Evolutionary conservation across 106 monocot species (phyloP).

Genomic region (Dendrobium huoshanense): DNA sequence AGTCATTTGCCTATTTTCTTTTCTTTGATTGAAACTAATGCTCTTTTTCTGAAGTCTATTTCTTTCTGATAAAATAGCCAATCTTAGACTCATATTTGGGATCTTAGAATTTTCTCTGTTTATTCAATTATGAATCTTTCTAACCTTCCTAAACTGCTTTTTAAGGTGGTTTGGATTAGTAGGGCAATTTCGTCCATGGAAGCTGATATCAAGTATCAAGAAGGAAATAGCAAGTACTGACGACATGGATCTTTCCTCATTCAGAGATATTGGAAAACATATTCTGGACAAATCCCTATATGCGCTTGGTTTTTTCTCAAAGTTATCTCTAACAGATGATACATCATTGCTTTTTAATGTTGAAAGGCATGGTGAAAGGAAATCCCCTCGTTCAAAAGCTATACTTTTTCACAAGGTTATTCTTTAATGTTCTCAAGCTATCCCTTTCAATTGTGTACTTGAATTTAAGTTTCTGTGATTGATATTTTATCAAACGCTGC

Average conservation of each 20-base stretch:
- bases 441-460: neutral
- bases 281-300: constrained; percentile 66
- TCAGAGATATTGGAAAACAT: constrained; percentile 61
- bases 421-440: neutral
- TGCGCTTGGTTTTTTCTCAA: constrained; percentile 67
- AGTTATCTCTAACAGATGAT: constrained; percentile 43
- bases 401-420: constrained; percentile 47
- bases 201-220: constrained; percentile 66
- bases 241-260: constrained; percentile 45
- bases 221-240: constrained; percentile 42
- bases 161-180: constrained; percentile 73
- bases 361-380: constrained; percentile 59
- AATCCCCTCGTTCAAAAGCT: constrained; percentile 43
- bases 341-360: constrained; percentile 56
- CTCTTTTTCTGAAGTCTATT: neutral
- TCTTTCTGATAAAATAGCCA: neutral
- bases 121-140: constrained; percentile 4
- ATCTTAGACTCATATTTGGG: neutral
- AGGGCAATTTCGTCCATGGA: constrained; percentile 67
- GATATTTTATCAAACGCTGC: neutral
- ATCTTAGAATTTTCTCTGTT: neutral
- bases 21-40: neutral
- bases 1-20: neutral
- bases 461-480: neutral
- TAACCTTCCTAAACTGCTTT: neutral